phyloP scores from a whole-genome alignment of 2,329 filamentous ascomycete genomes.

The Sarocladium kiliense region DNA sequence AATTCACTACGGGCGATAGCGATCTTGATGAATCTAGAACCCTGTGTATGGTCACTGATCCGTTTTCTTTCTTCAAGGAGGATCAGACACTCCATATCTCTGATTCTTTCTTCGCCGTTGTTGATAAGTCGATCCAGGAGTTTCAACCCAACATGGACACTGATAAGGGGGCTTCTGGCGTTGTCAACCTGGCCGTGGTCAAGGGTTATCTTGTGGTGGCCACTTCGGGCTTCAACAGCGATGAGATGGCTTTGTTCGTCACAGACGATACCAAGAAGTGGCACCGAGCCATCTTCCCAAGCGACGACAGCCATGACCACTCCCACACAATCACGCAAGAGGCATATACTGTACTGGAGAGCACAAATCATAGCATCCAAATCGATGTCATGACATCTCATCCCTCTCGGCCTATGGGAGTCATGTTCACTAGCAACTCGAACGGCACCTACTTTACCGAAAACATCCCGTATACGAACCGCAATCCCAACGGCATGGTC shows the following conservation, averaged over 20 bases:
- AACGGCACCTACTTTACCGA: conserved; percentile 94
- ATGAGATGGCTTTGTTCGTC: conserved; percentile 89
- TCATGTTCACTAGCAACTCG: conserved; percentile 92
- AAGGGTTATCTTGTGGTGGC: conserved; percentile 86
- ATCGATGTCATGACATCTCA: conserved; percentile 78
- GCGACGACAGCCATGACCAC: conserved; percentile 71
- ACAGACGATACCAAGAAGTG: conserved; percentile 78
- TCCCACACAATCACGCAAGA: conserved; percentile 65
- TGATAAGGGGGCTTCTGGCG: conserved; percentile 68
- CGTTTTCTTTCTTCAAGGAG: conserved; percentile 63
- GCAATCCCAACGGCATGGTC: conserved; percentile 68
- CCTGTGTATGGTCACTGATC: conserved; percentile 73
- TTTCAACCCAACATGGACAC: conserved; percentile 74
- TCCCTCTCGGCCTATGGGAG: conserved; percentile 69
- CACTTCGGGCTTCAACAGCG: conserved; percentile 70
- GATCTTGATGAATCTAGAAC: conserved; percentile 65
- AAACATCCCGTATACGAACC: conserved; percentile 90
- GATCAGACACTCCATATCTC: conserved; percentile 77
- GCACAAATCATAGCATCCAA: conserved; percentile 96
- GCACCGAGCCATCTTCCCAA: conserved; percentile 87
- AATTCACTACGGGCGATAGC: conserved; percentile 65
- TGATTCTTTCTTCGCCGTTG: conserved; percentile 70
- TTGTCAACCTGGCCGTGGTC: conserved; percentile 76
- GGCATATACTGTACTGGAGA: conserved; percentile 90
- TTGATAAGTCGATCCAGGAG: conserved; percentile 47